phyloP scores from a whole-genome alignment of 73 alveolate genomes.

The Tetrahymena thermophila region DNA sequence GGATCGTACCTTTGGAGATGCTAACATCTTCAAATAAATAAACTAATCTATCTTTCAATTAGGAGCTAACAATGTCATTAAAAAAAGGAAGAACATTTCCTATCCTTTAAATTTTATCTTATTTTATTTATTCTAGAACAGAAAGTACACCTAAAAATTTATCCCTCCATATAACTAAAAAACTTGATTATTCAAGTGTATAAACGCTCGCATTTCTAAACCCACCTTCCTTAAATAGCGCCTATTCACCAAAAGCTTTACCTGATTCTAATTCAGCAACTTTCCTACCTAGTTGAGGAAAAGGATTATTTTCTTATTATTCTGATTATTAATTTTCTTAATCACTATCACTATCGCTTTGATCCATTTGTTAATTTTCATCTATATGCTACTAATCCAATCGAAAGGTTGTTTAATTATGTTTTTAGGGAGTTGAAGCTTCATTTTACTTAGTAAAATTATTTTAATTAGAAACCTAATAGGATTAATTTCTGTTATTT shows the following conservation, averaged over 20 bases:
- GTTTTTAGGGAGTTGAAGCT: neutral
- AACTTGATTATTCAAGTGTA: neutral
- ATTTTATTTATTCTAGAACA: neutral
- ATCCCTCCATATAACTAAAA: neutral
- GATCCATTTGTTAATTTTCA: neutral
- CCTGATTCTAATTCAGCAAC: neutral
- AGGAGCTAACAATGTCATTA: neutral
- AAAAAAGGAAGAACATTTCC: neutral
- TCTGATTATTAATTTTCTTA: neutral
- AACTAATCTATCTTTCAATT: neutral
- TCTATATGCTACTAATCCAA: neutral
- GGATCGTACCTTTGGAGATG: neutral
- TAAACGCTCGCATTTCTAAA: neutral
- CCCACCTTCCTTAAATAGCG: neutral
- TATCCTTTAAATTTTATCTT: neutral
- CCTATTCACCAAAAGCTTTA: neutral
- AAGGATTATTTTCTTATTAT: neutral
- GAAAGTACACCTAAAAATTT: neutral
- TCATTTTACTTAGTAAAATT: neutral
- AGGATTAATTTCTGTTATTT: neutral
- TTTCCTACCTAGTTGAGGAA: neutral
- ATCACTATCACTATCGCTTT: neutral
- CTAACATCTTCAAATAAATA: neutral
- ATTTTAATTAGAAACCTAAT: neutral
- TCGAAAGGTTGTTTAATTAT: neutral